Percentiles rank a stretch among this genome's conserved stretches.
These are phyloP conservation scores for Pyrenochaeta sp. DNA, from an alignment of 2,329 filamentous ascomycete species.

Conservation along the genomic window DNA sequence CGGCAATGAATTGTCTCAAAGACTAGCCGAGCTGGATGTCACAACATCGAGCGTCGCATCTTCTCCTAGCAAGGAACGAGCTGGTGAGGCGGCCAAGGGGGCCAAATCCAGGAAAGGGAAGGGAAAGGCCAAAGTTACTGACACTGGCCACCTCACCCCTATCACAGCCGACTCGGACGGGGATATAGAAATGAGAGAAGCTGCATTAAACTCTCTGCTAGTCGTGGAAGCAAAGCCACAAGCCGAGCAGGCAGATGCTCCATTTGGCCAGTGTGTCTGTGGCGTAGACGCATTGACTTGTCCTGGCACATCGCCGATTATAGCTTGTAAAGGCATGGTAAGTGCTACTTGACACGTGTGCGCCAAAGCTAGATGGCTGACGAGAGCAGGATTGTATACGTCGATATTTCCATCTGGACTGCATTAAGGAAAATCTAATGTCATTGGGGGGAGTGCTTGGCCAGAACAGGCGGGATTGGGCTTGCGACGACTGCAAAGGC, in stretches of 20 bases:
- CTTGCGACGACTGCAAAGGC: conserved; percentile 14
- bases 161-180: conserved; percentile 22
- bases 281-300: conserved; percentile 22
- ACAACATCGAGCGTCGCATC: background rate
- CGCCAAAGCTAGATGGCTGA: background rate
- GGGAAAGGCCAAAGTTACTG: conserved; percentile 9
- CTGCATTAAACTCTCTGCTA: background rate
- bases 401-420: conserved; percentile 28
- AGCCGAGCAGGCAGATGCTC: conserved; percentile 7
- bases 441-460: background rate
- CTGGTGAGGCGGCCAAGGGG: background rate
- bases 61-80: background rate
- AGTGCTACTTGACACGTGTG: conserved; percentile 2
- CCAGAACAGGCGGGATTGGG: conserved; percentile 9
- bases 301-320: conserved; percentile 1
- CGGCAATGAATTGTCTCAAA: conserved; percentile 8
- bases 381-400: conserved; percentile 28
- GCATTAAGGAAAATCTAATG: conserved; percentile 17
- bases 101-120: conserved; percentile 10
- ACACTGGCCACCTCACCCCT: conserved; percentile 19
- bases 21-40: conserved; percentile 4
- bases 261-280: conserved; percentile 28
- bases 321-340: conserved; percentile 29
- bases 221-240: background rate
- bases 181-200: conserved; percentile 22